These are phyloP conservation scores for Carallia brachiata DNA, from an alignment of 345 rosid species.

Conservation along the genomic window DNA sequence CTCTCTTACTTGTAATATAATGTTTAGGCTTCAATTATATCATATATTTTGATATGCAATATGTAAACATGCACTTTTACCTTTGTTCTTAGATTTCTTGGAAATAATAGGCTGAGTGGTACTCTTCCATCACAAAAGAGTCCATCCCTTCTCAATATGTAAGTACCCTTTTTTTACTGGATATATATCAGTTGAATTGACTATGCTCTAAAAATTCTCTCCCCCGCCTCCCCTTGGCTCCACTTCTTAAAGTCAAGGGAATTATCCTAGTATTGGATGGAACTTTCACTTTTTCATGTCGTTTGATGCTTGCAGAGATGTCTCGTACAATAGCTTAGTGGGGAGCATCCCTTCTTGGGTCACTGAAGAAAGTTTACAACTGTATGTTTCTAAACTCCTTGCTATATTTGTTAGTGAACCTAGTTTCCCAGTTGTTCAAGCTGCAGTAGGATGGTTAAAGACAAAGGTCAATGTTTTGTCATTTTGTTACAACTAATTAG, in stretches of 20 bases:
- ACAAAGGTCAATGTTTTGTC: too few relatives aligned
- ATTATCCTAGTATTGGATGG: neutral
- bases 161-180: slow-evolving; percentile 18
- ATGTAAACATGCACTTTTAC: slow-evolving; percentile 2
- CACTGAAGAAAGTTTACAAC: slow-evolving; percentile 33
- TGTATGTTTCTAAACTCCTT: slow-evolving; percentile 36
- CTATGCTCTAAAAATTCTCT: neutral
- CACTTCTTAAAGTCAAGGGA: neutral
- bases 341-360: slow-evolving; percentile 76
- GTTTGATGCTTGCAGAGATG: slow-evolving; percentile 51
- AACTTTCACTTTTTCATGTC: neutral
- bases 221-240: neutral
- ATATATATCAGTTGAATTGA: neutral
- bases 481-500: too few relatives aligned
- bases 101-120: slow-evolving; percentile 54
- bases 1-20: slow-evolving; percentile 52
- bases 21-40: slow-evolving; percentile 1
- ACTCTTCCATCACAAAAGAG: slow-evolving; percentile 50
- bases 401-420: too few relatives aligned
- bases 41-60: neutral
- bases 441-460: too few relatives aligned
- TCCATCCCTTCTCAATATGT: slow-evolving; percentile 51
- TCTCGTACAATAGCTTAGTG: slow-evolving; percentile 63
- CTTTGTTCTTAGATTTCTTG: slow-evolving; percentile 54
- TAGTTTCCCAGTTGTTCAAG: too few relatives aligned